Evolutionary conservation across 768 basidiomycete species (phyloP).

Genomic region (Boletus huronensis): DNA sequence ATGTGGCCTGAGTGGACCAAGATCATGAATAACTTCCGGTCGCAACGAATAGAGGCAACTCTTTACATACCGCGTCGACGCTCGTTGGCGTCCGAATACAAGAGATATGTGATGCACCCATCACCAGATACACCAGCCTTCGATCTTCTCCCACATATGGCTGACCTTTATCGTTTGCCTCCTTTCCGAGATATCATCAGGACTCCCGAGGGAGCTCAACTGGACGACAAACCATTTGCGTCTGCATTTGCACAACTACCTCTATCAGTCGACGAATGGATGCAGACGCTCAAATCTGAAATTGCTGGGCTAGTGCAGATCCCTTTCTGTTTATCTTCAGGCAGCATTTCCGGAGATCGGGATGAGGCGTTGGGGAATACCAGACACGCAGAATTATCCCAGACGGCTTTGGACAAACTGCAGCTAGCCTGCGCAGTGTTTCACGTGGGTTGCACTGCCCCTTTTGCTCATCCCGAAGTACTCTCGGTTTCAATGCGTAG

Average conservation of each 20-base stretch:
- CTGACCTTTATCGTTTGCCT: slow-evolving; percentile 10
- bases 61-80: slow-evolving; percentile 6
- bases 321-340: background rate
- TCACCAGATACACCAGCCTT: background rate
- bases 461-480: background rate
- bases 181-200: slow-evolving; percentile 11
- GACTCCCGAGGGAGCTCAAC: background rate
- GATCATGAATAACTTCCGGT: slow-evolving; percentile 2
- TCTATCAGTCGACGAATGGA: slow-evolving; percentile 8
- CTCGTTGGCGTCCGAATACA: slow-evolving; percentile 5
- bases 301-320: slow-evolving; percentile 8
- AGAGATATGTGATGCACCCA: slow-evolving; percentile 6
- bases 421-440: slow-evolving; percentile 12
- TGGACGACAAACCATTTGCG: background rate
- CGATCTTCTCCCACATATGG: slow-evolving; percentile 16
- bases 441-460: background rate
- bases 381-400: background rate
- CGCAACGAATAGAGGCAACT: slow-evolving; percentile 1
- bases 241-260: slow-evolving; percentile 14
- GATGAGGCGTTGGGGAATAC: background rate
- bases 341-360: background rate
- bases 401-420: background rate
- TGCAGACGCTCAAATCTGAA: slow-evolving; percentile 2
- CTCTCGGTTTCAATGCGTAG: background rate
- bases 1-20: slow-evolving; percentile 3